phyloP scores from a whole-genome alignment of 2,329 filamentous ascomycete species.

The Colletotrichum trifolii region DNA sequence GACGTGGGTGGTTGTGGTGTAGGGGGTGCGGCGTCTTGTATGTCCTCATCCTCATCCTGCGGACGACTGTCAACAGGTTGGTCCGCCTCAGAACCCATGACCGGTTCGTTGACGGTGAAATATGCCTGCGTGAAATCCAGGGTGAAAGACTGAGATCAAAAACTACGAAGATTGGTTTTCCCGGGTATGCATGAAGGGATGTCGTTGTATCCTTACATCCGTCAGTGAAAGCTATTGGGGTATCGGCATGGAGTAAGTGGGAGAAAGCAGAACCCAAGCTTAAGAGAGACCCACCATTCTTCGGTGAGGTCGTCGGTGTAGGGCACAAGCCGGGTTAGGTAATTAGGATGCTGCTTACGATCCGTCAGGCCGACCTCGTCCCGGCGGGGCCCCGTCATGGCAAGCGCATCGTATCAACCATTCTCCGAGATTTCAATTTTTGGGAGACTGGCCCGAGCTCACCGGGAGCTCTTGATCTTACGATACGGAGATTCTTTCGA shows the following conservation, averaged over 20 bases:
- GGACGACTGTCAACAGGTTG: constrained; percentile 19
- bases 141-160: background rate
- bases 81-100: constrained; percentile 26
- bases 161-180: background rate
- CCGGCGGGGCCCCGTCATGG: no score
- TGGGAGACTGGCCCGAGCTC: constrained; percentile 13
- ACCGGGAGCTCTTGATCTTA: constrained; percentile 32
- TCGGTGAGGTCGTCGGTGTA: constrained; percentile 28
- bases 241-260: no score
- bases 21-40: constrained; percentile 26
- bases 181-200: no score
- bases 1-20: background rate
- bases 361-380: no score
- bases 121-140: background rate
- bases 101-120: background rate
- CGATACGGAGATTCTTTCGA: constrained; percentile 6
- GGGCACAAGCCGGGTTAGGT: no score
- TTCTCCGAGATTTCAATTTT: constrained; percentile 15
- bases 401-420: constrained; percentile 14
- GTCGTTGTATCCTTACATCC: no score
- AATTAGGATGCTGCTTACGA: no score
- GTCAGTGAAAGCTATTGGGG: no score
- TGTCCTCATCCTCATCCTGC: constrained; percentile 25
- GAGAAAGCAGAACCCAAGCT: constrained; percentile 3
- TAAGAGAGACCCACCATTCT: constrained; percentile 10